Evolutionary conservation across 257 asterid genomes (phyloP), one percentile per base, ranked within the genome.

Genomic region (Plectranthus barbatus): DNA sequence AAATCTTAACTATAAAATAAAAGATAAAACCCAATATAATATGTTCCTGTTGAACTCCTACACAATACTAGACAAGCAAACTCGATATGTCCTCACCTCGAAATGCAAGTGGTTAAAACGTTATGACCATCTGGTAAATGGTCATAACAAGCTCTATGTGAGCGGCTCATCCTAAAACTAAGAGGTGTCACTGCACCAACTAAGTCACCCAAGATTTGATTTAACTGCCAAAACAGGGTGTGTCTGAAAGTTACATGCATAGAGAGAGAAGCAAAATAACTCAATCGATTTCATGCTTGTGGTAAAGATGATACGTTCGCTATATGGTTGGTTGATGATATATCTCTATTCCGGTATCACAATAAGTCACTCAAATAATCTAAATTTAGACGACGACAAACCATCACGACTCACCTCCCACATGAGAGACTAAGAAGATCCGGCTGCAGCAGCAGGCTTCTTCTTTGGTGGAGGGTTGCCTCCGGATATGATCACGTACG

Each of bases 401-500:
- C 7, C 9, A 37, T 19, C 49, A 19, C 13, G 44, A 26, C 60
- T 48, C 51, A 56, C 67, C 73, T 68, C 68, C 40, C 19, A 45
- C 36, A 20, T 55, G 23, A 46, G n/a, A 60, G 67, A 47, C 68
- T 72, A 82, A 1, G 63, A 68, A 13, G 83, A 40, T 45, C 44
- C 74, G 41, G 44, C 79, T 50, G 76, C 58, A 61, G 72, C 68
- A 5, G 70, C 45, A 12, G 81, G 11, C 65, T 75, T 72, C 80
- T 83, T 83, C 83, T 82, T 82, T n/a, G 88, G 86, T 17, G 88
- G 88, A 47, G 88, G 88, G 49, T 83, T 83, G 41, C 88, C 88
- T 60, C 88, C 88, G 5, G 88, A 83, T 62, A 92, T 50, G 72
- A 92, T 84, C 77, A 92, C 97, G 15, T 92, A 92, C 8, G 84